phyloP scores from a whole-genome alignment of 495 filamentous ascomycete species.

The Entonaema liquescens region DNA sequence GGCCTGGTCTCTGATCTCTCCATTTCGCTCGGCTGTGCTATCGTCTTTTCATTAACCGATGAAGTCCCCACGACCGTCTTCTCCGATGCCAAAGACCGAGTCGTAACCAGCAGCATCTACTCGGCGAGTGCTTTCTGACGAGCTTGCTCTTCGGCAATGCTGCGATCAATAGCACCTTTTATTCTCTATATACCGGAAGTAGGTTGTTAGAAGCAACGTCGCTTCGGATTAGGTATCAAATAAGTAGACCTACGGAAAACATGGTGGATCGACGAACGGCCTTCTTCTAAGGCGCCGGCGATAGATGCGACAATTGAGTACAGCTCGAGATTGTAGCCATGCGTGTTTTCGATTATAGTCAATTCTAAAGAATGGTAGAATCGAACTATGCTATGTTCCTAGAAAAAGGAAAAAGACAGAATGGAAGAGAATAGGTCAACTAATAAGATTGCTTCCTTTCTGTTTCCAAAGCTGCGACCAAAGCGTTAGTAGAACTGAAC shows the following conservation, averaged over 20 bases:
- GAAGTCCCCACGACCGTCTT: slow-evolving; percentile 44
- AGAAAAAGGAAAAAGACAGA: too few species aligned
- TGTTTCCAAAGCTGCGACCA: background rate
- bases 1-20: slow-evolving; percentile 36
- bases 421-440: background rate
- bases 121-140: slow-evolving; percentile 65
- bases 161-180: slow-evolving; percentile 83
- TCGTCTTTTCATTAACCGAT: slow-evolving; percentile 38
- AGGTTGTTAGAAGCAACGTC: slow-evolving; percentile 1
- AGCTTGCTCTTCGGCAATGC: slow-evolving; percentile 90
- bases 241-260: slow-evolving; percentile 56
- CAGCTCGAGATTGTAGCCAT: slow-evolving; percentile 25
- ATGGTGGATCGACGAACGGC: slow-evolving; percentile 45
- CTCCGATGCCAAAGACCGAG: too few species aligned
- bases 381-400: too few species aligned
- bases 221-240: background rate
- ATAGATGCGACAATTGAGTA: slow-evolving; percentile 21
- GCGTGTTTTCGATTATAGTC: slow-evolving; percentile 1
- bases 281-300: slow-evolving; percentile 11
- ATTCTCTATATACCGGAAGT: slow-evolving; percentile 65
- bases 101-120: too few species aligned
- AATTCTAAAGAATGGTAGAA: background rate
- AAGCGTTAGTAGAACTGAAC: background rate
- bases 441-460: background rate
- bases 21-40: slow-evolving; percentile 44